A percentile compares a stretch with the other conserved stretches of the same genome.
These are phyloP conservation scores for Bipolaris zeicola DNA, from an alignment of 2,329 filamentous ascomycete species.

Conservation along the genomic window DNA sequence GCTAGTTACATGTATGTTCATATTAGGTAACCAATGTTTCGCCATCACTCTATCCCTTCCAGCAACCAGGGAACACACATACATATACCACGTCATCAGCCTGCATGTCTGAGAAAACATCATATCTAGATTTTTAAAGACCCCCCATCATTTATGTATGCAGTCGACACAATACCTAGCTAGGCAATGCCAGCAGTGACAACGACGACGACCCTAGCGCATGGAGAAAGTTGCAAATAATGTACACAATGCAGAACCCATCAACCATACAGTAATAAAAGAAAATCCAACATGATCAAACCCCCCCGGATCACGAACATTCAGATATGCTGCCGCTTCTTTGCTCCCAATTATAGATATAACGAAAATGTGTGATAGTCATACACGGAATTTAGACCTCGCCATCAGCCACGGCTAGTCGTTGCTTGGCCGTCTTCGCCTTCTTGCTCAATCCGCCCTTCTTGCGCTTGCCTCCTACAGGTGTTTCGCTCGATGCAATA, in stretches of 20 bases:
- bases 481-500: constrained; percentile 55
- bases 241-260: constrained; percentile 22
- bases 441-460: constrained; percentile 55
- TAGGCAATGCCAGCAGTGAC: constrained; percentile 4
- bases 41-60: too few species aligned
- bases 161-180: constrained; percentile 4
- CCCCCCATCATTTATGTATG: constrained; percentile 20
- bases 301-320: background rate
- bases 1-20: too few species aligned
- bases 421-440: constrained; percentile 58
- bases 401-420: constrained; percentile 56
- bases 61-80: background rate
- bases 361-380: constrained; percentile 15
- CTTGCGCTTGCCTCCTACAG: constrained; percentile 57
- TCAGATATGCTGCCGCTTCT: background rate
- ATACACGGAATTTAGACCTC: constrained; percentile 33
- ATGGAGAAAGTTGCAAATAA: constrained; percentile 13
- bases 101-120: constrained; percentile 1
- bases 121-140: constrained; percentile 15
- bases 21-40: too few species aligned
- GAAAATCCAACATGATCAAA: constrained; percentile 7
- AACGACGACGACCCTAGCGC: constrained; percentile 9
- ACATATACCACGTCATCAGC: background rate
- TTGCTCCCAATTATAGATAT: constrained; percentile 16
- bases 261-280: constrained; percentile 1